Evolutionary conservation across 2,329 filamentous ascomycete species (phyloP).

Genomic region (Fusarium falciforme): DNA sequence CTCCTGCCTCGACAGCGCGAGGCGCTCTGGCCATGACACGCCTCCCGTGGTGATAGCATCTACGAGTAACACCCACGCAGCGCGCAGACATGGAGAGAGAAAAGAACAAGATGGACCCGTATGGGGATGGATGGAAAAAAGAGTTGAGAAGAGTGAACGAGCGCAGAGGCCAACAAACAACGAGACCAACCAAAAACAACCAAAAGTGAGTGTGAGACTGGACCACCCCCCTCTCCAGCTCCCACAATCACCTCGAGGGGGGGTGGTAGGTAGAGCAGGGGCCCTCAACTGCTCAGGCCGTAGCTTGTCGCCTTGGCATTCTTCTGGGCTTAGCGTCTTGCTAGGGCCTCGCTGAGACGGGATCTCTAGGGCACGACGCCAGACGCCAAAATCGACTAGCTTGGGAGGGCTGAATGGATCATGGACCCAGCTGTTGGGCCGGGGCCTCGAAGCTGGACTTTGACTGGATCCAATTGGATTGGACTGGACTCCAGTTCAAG

Average conservation of each 20-base stretch:
- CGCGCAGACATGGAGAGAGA: neutral
- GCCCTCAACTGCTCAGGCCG: constrained; percentile 26
- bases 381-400: constrained; percentile 47
- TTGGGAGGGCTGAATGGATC: constrained; percentile 53
- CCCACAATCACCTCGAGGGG: neutral
- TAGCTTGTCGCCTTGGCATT: constrained; percentile 35
- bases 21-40: constrained; percentile 2
- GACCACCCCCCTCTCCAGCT: neutral
- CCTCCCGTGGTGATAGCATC: neutral
- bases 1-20: constrained; percentile 28
- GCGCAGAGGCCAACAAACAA: constrained; percentile 20
- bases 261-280: constrained; percentile 7
- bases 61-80: neutral
- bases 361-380: constrained; percentile 43
- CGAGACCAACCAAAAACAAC: constrained; percentile 15
- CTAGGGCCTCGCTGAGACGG: constrained; percentile 43
- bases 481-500: neutral
- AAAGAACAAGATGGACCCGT: constrained; percentile 12
- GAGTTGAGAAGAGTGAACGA: constrained; percentile 16
- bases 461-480: neutral
- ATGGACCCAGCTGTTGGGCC: constrained; percentile 41
- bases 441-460: constrained; percentile 16
- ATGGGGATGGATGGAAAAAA: neutral
- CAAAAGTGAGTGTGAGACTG: constrained; percentile 23
- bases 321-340: constrained; percentile 20